These are phyloP conservation scores for Aspergillus sergii DNA, from an alignment of 2,329 filamentous ascomycete species.

Conservation along the genomic window DNA sequence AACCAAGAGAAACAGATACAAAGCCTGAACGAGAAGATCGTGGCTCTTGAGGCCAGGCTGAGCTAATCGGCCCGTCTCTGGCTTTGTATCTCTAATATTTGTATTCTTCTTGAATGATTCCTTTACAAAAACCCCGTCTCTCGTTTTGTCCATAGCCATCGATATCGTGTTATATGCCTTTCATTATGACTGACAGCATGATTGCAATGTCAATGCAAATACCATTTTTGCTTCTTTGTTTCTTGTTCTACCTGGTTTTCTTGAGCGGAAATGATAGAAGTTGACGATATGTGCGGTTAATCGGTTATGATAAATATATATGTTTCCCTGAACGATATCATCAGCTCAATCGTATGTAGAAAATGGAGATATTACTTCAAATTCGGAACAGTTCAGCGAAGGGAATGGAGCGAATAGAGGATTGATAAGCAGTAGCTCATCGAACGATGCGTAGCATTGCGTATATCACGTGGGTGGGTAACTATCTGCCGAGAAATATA, in stretches of 20 bases:
- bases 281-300: slow-evolving; percentile 1
- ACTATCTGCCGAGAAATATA: not conserved
- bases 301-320: not conserved
- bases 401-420: not conserved
- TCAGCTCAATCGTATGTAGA: not conserved
- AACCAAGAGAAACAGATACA: slow-evolving; percentile 76
- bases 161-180: slow-evolving; percentile 15
- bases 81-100: slow-evolving; percentile 10
- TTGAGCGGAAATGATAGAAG: slow-evolving; percentile 2
- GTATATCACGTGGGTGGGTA: not conserved
- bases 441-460: not conserved
- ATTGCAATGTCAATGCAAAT: slow-evolving; percentile 19
- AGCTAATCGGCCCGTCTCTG: slow-evolving; percentile 38
- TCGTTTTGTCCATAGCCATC: slow-evolving; percentile 21
- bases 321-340: not conserved
- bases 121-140: slow-evolving; percentile 15
- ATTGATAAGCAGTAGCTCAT: not conserved
- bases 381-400: too few relatives aligned
- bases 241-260: not conserved
- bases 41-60: slow-evolving; percentile 77
- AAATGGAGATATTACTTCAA: not conserved
- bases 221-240: slow-evolving; percentile 1
- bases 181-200: slow-evolving; percentile 16
- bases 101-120: slow-evolving; percentile 2
- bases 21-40: slow-evolving; percentile 71